Percentiles rank a stretch among this genome's conserved stretches.
These are phyloP conservation scores for Neurospora discreta DNA, from an alignment of 495 filamentous ascomycete species.

Conservation along the genomic window DNA sequence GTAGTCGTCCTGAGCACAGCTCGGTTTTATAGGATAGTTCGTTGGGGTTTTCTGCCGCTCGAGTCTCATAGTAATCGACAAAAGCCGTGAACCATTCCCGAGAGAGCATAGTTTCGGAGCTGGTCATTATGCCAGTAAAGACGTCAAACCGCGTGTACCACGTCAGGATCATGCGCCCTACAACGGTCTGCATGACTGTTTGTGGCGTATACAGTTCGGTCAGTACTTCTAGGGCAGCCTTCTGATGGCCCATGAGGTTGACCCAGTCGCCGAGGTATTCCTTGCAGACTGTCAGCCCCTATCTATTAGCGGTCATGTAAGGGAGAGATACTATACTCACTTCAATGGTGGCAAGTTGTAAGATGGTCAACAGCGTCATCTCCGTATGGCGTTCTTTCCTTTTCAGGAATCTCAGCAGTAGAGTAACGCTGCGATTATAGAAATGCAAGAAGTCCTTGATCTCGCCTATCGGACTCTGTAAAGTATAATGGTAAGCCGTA, in stretches of 20 bases:
- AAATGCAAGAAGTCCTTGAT: slow-evolving; percentile 77
- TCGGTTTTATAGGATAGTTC: slow-evolving; percentile 57
- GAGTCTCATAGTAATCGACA: slow-evolving; percentile 49
- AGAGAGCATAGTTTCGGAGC: slow-evolving; percentile 58
- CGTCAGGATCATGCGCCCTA: slow-evolving; percentile 57
- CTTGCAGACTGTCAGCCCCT: slow-evolving; percentile 33
- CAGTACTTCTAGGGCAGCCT: slow-evolving; percentile 74
- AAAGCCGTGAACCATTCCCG: slow-evolving; percentile 69
- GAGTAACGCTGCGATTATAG: slow-evolving; percentile 75
- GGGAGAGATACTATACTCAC: slow-evolving; percentile 35
- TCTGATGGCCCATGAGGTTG: slow-evolving; percentile 84
- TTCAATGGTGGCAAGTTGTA: slow-evolving; percentile 90
- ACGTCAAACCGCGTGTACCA: slow-evolving; percentile 92
- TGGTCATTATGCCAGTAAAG: slow-evolving; percentile 70
- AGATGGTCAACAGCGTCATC: slow-evolving; percentile 75
- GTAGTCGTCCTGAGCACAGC: slow-evolving; percentile 49
- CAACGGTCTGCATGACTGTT: slow-evolving; percentile 56
- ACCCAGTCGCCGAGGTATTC: slow-evolving; percentile 93
- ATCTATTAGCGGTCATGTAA: not conserved
- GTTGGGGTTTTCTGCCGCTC: slow-evolving; percentile 47
- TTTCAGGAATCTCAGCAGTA: slow-evolving; percentile 61
- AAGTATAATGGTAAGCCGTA: slow-evolving; percentile 72
- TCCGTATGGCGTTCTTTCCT: slow-evolving; percentile 57
- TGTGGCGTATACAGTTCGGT: slow-evolving; percentile 67
- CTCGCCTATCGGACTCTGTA: slow-evolving; percentile 54